These are phyloP conservation scores for Clonostachys rosea DNA, from an alignment of 2,329 filamentous ascomycete species.

Conservation along the genomic window DNA sequence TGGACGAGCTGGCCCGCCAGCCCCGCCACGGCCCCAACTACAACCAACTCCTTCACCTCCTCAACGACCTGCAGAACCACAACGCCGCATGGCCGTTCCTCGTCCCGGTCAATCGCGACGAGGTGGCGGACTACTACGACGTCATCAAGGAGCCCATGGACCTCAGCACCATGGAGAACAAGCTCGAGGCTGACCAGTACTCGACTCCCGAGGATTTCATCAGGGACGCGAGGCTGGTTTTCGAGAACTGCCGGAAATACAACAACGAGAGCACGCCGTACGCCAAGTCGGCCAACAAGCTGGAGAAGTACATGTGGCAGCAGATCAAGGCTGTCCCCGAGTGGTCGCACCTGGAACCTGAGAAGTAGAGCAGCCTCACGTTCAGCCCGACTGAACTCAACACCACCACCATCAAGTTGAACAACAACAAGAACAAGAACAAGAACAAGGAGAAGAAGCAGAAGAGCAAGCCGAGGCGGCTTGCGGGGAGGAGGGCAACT, in stretches of 20 bases:
- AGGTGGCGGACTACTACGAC: conserved; percentile 98
- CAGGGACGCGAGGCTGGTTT: conserved; percentile 82
- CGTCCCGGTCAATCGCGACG: conserved; percentile 88
- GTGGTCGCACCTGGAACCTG: conserved; percentile 67
- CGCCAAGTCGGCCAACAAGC: conserved; percentile 88
- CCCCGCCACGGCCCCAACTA: conserved; percentile 96
- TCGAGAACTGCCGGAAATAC: conserved; percentile 92
- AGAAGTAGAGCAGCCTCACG: conserved; percentile 22
- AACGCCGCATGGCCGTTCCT: conserved; percentile 92
- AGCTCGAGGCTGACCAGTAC: conserved; percentile 91
- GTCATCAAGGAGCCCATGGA: conserved; percentile 99
- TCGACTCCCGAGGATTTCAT: conserved; percentile 89
- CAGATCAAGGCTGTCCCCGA: conserved; percentile 89
- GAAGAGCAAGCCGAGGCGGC: background rate
- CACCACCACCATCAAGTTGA: background rate
- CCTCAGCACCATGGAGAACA: conserved; percentile 89
- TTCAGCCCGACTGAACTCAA: conserved; percentile 2
- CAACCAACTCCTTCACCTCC: conserved; percentile 84
- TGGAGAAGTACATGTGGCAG: conserved; percentile 93
- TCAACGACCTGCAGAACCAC: conserved; percentile 95
- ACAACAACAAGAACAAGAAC: background rate
- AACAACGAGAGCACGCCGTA: conserved; percentile 96
- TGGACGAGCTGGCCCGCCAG: conserved; percentile 94
- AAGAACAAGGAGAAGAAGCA: background rate
- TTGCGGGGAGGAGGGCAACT: background rate